Base-by-base conservation (phyloP, 164 flowering plant species). In the Cinnamomum micranthum region DNA sequence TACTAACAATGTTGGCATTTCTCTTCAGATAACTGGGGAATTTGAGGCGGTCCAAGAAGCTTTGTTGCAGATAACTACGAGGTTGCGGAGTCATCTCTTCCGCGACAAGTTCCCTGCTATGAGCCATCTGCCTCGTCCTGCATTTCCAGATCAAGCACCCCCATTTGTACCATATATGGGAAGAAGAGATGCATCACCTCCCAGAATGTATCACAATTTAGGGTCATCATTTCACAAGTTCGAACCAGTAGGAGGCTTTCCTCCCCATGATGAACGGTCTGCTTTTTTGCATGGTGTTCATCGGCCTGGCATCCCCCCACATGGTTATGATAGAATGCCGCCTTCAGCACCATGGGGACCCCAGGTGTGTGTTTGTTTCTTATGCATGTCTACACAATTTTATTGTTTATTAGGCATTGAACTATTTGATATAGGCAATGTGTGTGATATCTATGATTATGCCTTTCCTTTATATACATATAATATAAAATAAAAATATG, bases 21-120 rank as follows among this genome's bases (percentile, higher is more conserved):
- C 50, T 52, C 41, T 28, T 35, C 88, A 95, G 99, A 80, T 93
- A 66, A 85, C 79, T 77, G 99, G 99, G 75, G 97, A 93, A 15
- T 84, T 82, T 84, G 98, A 91, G 73, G 81, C 86, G 71, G 96
- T 93, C 74, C 94, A 89, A 80, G 97, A 93, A 72, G 99, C 97
- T 75, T 89, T 95, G 52, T 67, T 93, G 82, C 98, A 91, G 79
- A 90, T 95, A 85, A 92, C 97, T 5, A 52, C 85, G 41, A 87
- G 95, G 82, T 76, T 93, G 81, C 85, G 79, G 70, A 80, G 88
- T 65, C 90, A 90, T 83, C 87, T 83, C 77, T 91, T 92, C 77
- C 91, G 92, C 59, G 95, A 89, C 77, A 81, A 81, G 51, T 90
- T 86, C 78, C 91, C 89, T 73, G 80, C 91, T 15, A 70, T 80